A percentile compares a stretch with the other conserved stretches of the same genome.
These are phyloP conservation scores for Debaryomyces sp. DNA, from an alignment of 1,139 yeast species.

Conservation along the genomic window DNA sequence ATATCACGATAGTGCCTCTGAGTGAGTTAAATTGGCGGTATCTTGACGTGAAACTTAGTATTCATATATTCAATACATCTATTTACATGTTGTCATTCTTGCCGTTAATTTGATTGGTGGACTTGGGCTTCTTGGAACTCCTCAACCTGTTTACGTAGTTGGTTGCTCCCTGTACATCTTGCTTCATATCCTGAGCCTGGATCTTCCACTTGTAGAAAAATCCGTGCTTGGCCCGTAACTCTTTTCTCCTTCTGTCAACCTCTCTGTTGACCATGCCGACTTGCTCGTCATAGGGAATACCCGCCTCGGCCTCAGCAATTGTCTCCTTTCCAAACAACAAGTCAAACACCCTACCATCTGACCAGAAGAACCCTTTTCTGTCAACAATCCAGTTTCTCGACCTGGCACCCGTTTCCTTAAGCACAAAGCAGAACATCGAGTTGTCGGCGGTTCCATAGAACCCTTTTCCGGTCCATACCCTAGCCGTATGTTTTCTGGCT, in stretches of 20 bases:
- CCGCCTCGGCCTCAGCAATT: slow-evolving; percentile 74
- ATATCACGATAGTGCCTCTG: background rate
- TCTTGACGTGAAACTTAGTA: too few relatives aligned
- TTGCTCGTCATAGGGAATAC: slow-evolving; percentile 66
- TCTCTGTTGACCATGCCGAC: slow-evolving; percentile 44
- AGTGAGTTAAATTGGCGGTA: background rate
- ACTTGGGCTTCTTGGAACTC: background rate
- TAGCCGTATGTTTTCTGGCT: slow-evolving; percentile 59
- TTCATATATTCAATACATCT: background rate
- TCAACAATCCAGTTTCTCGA: slow-evolving; percentile 77
- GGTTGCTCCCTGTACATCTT: slow-evolving; percentile 31
- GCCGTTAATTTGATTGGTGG: background rate
- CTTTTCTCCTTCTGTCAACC: slow-evolving; percentile 41
- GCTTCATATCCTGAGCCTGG: slow-evolving; percentile 36
- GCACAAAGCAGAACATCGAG: slow-evolving; percentile 70
- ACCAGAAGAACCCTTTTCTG: slow-evolving; percentile 87
- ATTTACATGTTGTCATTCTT: background rate
- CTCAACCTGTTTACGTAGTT: slow-evolving; percentile 17
- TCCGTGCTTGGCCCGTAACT: slow-evolving; percentile 43
- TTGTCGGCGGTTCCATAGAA: slow-evolving; percentile 83
- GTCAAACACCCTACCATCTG: slow-evolving; percentile 86
- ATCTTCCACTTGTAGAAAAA: slow-evolving; percentile 43
- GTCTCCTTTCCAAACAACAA: slow-evolving; percentile 77
- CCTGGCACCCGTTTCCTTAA: slow-evolving; percentile 52
- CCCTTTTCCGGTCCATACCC: slow-evolving; percentile 85